Conservation (phyloP, 169 alveolate genomes). For the Plasmodium gallinaceum region DNA sequence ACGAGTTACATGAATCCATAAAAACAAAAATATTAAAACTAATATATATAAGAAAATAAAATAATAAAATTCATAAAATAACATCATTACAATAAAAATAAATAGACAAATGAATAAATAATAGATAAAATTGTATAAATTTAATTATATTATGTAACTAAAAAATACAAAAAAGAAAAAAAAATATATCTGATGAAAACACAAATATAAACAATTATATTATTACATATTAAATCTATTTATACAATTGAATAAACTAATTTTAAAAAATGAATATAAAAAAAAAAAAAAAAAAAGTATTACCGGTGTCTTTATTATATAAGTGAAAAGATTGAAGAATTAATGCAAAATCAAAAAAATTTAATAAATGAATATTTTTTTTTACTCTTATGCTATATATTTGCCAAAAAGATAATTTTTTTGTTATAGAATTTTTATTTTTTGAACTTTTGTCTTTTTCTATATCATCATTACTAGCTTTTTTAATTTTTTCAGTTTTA, state of each 20-base stretch:
- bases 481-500: neutral
- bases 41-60: neutral
- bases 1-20: neutral
- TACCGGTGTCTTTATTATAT: constrained; percentile 72
- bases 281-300: neutral
- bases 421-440: neutral
- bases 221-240: neutral
- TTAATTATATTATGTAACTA: no score
- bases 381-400: constrained; percentile 66
- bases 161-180: neutral
- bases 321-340: constrained; percentile 72
- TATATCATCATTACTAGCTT: neutral
- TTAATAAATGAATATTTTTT: constrained; percentile 40
- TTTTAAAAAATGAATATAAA: neutral
- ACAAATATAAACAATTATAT: neutral
- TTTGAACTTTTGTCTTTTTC: constrained; percentile 7
- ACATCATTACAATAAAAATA: no score
- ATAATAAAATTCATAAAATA: no score
- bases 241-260: neutral
- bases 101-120: no score
- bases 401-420: constrained; percentile 70
- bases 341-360: constrained; percentile 28
- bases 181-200: neutral
- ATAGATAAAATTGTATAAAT: no score
- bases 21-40: neutral